Evolutionary conservation across 2,329 filamentous ascomycete genomes (phyloP).

Genomic region (Ophiosphaerella herpotricha): DNA sequence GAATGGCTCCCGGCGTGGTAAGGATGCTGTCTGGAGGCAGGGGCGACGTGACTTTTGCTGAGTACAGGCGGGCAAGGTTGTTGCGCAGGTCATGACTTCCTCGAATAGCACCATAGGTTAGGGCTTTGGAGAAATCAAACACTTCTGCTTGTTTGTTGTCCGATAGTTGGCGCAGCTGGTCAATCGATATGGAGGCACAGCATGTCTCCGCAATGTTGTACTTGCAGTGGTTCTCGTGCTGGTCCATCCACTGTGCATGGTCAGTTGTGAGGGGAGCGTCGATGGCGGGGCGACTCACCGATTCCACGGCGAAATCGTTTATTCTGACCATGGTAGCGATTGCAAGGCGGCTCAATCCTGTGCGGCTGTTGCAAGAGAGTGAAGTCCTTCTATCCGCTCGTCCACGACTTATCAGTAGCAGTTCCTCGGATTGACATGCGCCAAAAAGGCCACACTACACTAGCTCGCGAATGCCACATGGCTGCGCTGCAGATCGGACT

Average conservation of each 20-base stretch:
- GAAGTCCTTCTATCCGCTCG: constrained; percentile 2
- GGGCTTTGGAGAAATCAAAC: constrained; percentile 59
- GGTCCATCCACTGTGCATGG: constrained; percentile 59
- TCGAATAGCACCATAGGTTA: constrained; percentile 75
- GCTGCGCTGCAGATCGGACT: background rate
- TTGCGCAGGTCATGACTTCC: constrained; percentile 67
- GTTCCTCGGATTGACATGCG: constrained; percentile 16
- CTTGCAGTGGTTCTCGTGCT: constrained; percentile 57
- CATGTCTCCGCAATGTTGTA: constrained; percentile 82
- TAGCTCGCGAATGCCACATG: constrained; percentile 2
- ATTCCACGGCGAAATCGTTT: constrained; percentile 71
- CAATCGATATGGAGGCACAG: constrained; percentile 72
- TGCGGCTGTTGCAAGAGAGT: too few relatives aligned
- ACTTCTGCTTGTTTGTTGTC: constrained; percentile 58
- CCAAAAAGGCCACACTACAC: background rate
- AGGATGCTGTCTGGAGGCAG: constrained; percentile 68
- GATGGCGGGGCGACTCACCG: constrained; percentile 52
- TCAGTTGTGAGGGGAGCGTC: constrained; percentile 13
- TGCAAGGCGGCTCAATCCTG: background rate
- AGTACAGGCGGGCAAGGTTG: constrained; percentile 69
- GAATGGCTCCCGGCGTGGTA: constrained; percentile 79
- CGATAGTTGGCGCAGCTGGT: constrained; percentile 66
- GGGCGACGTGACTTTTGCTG: constrained; percentile 55
- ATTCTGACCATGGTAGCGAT: constrained; percentile 59
- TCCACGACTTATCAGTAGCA: constrained; percentile 6